Conservation (phyloP, 1,139 yeast species). For the Magnusiomyces tetraspermus region DNA sequence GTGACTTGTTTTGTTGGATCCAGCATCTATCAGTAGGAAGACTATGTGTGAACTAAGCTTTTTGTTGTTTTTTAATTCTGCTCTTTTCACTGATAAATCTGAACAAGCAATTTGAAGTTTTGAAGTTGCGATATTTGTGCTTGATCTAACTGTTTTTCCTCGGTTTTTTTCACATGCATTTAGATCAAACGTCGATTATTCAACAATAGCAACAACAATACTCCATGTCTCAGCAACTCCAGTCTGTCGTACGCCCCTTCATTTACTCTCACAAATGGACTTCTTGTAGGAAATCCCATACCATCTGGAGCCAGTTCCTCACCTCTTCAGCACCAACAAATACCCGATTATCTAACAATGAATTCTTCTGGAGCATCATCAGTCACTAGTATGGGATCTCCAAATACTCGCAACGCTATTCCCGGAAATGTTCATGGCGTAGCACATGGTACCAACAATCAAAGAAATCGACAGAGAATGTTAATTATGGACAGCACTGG, state of each 20-base stretch:
- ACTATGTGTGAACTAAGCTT: background rate
- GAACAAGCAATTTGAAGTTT: no score
- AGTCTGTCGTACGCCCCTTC: background rate
- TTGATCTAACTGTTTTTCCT: no score
- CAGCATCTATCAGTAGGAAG: background rate
- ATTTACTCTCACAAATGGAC: background rate
- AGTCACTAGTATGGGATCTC: background rate
- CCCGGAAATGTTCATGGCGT: background rate
- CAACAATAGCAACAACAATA: background rate
- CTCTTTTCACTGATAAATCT: no score
- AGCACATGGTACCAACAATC: background rate
- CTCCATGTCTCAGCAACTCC: background rate
- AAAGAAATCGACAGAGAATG: background rate
- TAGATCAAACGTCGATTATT: background rate
- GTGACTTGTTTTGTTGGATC: no score
- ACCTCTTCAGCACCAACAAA: conserved; percentile 2
- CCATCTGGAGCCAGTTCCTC: background rate
- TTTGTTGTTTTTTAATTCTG: background rate
- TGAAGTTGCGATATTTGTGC: no score
- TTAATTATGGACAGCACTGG: background rate
- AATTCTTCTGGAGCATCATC: background rate
- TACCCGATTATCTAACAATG: conserved; percentile 1
- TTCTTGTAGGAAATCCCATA: background rate
- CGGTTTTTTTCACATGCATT: background rate
- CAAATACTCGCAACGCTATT: background rate